Conservation (phyloP, 2,329 filamentous ascomycete genomes). For the Xylaria sp. region DNA sequence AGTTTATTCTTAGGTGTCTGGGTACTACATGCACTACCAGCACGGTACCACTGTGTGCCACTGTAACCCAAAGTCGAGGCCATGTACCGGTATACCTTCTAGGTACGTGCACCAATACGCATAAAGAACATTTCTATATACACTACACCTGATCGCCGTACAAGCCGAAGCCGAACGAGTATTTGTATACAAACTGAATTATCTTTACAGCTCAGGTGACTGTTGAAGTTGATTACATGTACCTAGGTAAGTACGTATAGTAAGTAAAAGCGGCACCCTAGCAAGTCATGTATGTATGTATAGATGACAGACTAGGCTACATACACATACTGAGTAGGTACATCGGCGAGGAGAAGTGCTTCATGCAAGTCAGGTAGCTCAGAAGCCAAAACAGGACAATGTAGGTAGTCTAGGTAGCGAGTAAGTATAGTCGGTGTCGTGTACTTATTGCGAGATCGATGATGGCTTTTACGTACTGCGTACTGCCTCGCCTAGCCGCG, state of each 20-base stretch:
- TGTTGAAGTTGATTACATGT: too few species aligned
- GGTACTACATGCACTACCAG: background rate
- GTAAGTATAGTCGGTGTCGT: background rate
- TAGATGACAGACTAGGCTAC: too few species aligned
- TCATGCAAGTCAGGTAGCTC: background rate
- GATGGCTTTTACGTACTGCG: conserved; percentile 9
- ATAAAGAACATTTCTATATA: background rate
- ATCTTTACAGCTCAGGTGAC: background rate
- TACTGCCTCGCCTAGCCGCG: background rate
- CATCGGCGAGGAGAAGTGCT: background rate
- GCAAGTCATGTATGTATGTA: too few species aligned
- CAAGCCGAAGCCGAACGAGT: background rate
- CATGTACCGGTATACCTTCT: background rate
- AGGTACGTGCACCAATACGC: background rate
- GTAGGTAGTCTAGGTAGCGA: too few species aligned
- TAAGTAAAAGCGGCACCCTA: too few species aligned
- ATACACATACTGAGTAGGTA: too few species aligned
- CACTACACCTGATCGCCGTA: too few species aligned
- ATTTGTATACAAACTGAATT: background rate
- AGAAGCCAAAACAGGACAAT: background rate
- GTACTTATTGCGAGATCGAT: conserved; percentile 2
- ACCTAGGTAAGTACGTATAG: too few species aligned
- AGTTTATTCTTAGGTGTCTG: conserved; percentile 5
- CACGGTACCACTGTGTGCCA: background rate
- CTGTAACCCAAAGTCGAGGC: background rate